These are phyloP conservation scores for Syncephalastrum contaminatum DNA, from an alignment of 371 early-diverging fungal species.

Conservation along the genomic window DNA sequence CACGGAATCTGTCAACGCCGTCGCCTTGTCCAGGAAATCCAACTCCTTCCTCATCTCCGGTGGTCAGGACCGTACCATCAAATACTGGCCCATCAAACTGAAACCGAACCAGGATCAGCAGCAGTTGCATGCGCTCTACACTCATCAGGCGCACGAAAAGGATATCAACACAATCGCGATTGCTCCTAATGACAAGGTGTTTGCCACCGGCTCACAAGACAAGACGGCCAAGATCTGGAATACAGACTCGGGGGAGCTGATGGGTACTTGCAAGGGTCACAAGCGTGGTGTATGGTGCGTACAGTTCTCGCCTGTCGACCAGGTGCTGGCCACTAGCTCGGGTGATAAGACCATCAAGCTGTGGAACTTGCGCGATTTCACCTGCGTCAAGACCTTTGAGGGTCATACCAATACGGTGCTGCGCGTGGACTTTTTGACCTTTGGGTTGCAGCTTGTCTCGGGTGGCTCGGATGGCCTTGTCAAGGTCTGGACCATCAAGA, in stretches of 20 bases:
- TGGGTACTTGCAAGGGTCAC: constrained; percentile 92
- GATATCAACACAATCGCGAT: constrained; percentile 95
- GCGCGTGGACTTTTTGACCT: constrained; percentile 77
- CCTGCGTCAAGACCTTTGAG: constrained; percentile 93
- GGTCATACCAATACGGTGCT: constrained; percentile 95
- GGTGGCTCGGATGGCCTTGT: constrained; percentile 91
- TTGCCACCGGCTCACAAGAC: constrained; percentile 98
- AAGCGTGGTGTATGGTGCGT: constrained; percentile 95
- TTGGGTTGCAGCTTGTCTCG: constrained; percentile 86
- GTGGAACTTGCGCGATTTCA: constrained; percentile 87
- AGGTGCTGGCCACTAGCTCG: constrained; percentile 86
- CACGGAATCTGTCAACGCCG: constrained; percentile 86
- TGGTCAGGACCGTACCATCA: constrained; percentile 92
- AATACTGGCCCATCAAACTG: constrained; percentile 83
- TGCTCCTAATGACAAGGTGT: constrained; percentile 88
- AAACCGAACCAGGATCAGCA: constrained; percentile 35
- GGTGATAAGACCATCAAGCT: constrained; percentile 93
- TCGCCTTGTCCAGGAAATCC: constrained; percentile 67
- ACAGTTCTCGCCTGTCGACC: constrained; percentile 88
- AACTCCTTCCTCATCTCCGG: constrained; percentile 80
- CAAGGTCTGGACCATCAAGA: constrained; percentile 94
- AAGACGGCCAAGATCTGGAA: constrained; percentile 96
- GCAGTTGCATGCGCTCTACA: constrained; percentile 72
- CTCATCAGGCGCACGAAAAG: constrained; percentile 95
- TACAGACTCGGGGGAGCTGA: constrained; percentile 74